Evolutionary conservation across 2,329 filamentous ascomycete species (phyloP), one percentile per base, ranked within the genome.

Genomic region (Trichoderma afroharzianum): DNA sequence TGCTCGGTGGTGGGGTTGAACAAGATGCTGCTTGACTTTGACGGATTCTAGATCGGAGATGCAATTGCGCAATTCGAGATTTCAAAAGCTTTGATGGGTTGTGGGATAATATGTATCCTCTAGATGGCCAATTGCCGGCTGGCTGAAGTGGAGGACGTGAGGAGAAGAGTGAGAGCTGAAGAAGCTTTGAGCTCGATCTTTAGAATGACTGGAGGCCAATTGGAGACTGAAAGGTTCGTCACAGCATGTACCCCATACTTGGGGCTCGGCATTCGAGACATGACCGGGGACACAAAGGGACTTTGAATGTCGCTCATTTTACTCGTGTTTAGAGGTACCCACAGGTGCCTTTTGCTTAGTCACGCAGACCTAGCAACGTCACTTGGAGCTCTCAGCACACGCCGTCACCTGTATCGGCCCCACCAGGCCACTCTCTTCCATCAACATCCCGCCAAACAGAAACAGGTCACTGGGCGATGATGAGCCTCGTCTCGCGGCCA

Each of bases 401-500:
- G 18, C 63, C 32, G 50, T 62, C 67, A 28, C 12, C 36, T 47
- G 39, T 30, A 50, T 47, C 30, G 33, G 59, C 62, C 39, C 68
- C 63, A 55, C 63, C 63, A 68, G 39, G 33, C 26, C 47, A 28
- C 39, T 39, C 26, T 55, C 66, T 50, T 70, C 59, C 26, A 39
- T 66, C 71, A 70, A 64, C 71, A 50, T 63, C 70, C 58, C 66
- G 59, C 71, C 50, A 53, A 28, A 33, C 15, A 53, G 39, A 58
- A 21, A 50, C n/a, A 50, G 21, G 39, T 64, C 33, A 43, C 39
- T 55, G 39, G 67, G 39, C 68, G 63, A 79, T 76, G 77, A 75
- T 62, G 73, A 68, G 8, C 28, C 72, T 68, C 67, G 43, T 3
- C 73, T 33, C 72, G 71, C 73, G 67, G 83, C 76, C 76, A 99